Conservation (phyloP, 2,329 filamentous ascomycete species). For the Eutypella sp. region DNA sequence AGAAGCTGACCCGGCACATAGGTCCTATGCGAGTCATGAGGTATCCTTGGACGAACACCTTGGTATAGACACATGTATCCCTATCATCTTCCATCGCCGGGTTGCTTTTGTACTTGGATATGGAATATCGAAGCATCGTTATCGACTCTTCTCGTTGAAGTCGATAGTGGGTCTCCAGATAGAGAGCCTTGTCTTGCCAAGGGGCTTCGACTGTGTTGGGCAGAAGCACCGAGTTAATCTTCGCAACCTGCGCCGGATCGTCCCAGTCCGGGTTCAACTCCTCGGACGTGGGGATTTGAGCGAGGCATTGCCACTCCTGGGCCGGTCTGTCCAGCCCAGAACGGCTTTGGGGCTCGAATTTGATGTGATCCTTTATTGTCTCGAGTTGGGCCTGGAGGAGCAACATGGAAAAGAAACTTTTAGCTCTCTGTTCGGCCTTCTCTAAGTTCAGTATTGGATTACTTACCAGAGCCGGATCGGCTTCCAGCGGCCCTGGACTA, state of each 20-base stretch:
- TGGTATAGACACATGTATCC: constrained; percentile 62
- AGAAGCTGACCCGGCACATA: constrained; percentile 66
- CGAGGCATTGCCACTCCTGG: constrained; percentile 31
- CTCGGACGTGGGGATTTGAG: constrained; percentile 49
- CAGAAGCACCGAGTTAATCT: constrained; percentile 33
- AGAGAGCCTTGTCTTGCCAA: constrained; percentile 58
- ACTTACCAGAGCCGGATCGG: too few species aligned
- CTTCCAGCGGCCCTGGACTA: too few species aligned
- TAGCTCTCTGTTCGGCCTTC: too few species aligned
- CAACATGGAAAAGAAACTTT: not conserved
- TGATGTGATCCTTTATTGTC: constrained; percentile 13
- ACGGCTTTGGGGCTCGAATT: constrained; percentile 5
- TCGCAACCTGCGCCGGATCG: constrained; percentile 10
- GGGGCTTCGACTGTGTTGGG: constrained; percentile 51
- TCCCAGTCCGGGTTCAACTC: constrained; percentile 44
- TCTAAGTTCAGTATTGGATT: too few species aligned
- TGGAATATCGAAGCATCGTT: constrained; percentile 62
- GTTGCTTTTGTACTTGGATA: constrained; percentile 48
- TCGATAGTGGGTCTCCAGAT: constrained; percentile 69
- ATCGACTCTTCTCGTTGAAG: constrained; percentile 72
- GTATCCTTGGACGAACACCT: constrained; percentile 63
- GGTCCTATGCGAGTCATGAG: constrained; percentile 59
- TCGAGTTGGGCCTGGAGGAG: constrained; percentile 6
- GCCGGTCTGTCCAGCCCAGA: not conserved
- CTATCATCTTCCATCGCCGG: constrained; percentile 54